phyloP scores from a whole-genome alignment of 306 rosid genomes.

The Vigna reflexopilosa region DNA sequence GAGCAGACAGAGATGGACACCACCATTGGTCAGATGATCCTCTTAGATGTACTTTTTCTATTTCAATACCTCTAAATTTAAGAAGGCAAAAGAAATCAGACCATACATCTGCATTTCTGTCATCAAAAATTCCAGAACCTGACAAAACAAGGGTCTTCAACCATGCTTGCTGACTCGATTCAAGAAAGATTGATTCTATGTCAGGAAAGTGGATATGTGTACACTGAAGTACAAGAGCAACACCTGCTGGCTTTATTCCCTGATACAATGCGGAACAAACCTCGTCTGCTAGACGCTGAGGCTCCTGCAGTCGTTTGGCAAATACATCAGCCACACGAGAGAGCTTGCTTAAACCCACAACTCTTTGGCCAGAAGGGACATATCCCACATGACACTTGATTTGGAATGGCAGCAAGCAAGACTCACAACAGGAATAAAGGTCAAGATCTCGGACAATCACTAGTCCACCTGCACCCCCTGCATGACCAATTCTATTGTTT shows the following conservation, averaged over 20 bases:
- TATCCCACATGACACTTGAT: slow-evolving; percentile 91
- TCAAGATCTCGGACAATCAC: slow-evolving; percentile 91
- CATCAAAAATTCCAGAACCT: slow-evolving; percentile 78
- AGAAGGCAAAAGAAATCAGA: slow-evolving; percentile 73
- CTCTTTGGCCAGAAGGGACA: slow-evolving; percentile 83
- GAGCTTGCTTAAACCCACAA: slow-evolving; percentile 93
- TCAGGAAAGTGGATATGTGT: slow-evolving; percentile 71
- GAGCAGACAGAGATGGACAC: slow-evolving; percentile 67
- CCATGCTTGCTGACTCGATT: slow-evolving; percentile 66
- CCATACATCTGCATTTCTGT: slow-evolving; percentile 64
- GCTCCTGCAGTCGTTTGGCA: slow-evolving; percentile 60
- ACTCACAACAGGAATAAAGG: slow-evolving; percentile 86
- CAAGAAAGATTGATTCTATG: slow-evolving; percentile 63
- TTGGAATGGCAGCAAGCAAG: slow-evolving; percentile 92
- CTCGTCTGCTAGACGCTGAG: slow-evolving; percentile 56
- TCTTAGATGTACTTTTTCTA: slow-evolving; percentile 43
- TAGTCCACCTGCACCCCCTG: slow-evolving; percentile 97
- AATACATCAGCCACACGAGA: slow-evolving; percentile 72
- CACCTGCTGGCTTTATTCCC: slow-evolving; percentile 85
- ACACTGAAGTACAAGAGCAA: slow-evolving; percentile 76
- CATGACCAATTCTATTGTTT: slow-evolving; percentile 70
- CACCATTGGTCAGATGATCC: slow-evolving; percentile 56
- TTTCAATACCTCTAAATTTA: slow-evolving; percentile 63
- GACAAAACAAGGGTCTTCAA: slow-evolving; percentile 60
- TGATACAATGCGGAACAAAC: slow-evolving; percentile 47